A percentile compares a stretch with the other conserved stretches of the same genome.
phyloP scores from a whole-genome alignment of 371 early-diverging fungal species.

The Synchytrium microbalum region DNA sequence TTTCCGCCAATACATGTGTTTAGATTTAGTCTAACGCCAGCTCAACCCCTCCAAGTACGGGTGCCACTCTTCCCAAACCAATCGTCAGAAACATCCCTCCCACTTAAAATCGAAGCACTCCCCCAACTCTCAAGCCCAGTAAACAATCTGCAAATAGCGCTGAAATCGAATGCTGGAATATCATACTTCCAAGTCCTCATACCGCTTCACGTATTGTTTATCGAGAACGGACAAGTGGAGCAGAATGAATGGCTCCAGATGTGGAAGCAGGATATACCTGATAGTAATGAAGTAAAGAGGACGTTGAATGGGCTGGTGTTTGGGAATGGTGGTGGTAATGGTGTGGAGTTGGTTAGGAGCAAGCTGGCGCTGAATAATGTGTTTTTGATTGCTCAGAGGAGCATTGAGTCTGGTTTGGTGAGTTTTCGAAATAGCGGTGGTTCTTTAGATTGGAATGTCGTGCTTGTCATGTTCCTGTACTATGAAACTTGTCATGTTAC shows the following conservation, averaged over 20 bases:
- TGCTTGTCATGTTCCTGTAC: neutral
- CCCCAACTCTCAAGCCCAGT: conserved; percentile 18
- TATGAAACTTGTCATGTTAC: neutral
- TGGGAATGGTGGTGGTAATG: neutral
- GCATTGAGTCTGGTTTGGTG: conserved; percentile 28
- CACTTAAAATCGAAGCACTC: conserved; percentile 22
- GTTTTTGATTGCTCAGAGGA: conserved; percentile 33
- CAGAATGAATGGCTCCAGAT: conserved; percentile 27
- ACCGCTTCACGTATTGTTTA: conserved; percentile 33
- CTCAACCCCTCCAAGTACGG: conserved; percentile 23
- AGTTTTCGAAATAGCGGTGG: conserved; percentile 9
- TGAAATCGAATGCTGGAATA: conserved; percentile 37
- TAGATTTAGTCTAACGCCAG: conserved; percentile 28
- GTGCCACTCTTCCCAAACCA: conserved; percentile 23
- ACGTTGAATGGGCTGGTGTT: too few species aligned
- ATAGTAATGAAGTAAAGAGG: conserved; percentile 13
- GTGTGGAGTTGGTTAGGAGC: conserved; percentile 14
- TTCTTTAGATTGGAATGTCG: neutral
- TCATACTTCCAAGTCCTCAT: conserved; percentile 36
- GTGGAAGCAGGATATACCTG: conserved; percentile 32
- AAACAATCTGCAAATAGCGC: conserved; percentile 39
- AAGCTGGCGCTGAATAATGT: conserved; percentile 25
- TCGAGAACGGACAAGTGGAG: conserved; percentile 21
- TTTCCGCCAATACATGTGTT: too few species aligned
- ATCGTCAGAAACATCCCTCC: conserved; percentile 13